Percentiles rank a stretch among this genome's conserved stretches.
These are phyloP conservation scores for Scutellaria galericulata DNA, from an alignment of 257 asterid genomes.

Conservation along the genomic window DNA sequence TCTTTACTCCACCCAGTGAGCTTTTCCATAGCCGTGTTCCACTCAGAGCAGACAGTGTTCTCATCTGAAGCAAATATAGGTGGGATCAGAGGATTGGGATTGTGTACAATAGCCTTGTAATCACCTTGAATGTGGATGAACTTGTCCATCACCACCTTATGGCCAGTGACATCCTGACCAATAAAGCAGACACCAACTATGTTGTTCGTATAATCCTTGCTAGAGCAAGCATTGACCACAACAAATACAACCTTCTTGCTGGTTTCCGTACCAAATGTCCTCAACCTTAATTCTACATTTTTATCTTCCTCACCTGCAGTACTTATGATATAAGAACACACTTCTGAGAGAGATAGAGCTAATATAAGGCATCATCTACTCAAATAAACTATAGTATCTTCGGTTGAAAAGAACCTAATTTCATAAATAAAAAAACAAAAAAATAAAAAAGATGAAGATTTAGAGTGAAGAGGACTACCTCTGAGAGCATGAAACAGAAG, in stretches of 20 bases:
- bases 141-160: slow-evolving; percentile 82
- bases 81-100: slow-evolving; percentile 79
- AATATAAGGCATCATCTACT: slow-evolving; percentile 12
- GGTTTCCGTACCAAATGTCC: slow-evolving; percentile 62
- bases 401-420: slow-evolving; percentile 14
- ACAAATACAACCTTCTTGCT: slow-evolving; percentile 59
- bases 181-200: slow-evolving; percentile 84
- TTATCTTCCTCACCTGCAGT: slow-evolving; percentile 78
- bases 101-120: slow-evolving; percentile 81
- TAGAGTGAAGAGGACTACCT: slow-evolving; percentile 48
- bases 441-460: background rate
- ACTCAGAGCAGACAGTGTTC: slow-evolving; percentile 76
- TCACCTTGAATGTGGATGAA: slow-evolving; percentile 81
- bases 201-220: slow-evolving; percentile 68
- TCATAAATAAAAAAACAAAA: background rate
- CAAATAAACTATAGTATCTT: slow-evolving; percentile 11
- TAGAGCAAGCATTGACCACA: slow-evolving; percentile 91
- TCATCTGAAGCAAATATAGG: slow-evolving; percentile 90
- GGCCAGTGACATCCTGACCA: slow-evolving; percentile 86
- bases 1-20: slow-evolving; percentile 77
- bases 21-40: slow-evolving; percentile 88
- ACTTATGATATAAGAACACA: slow-evolving; percentile 20
- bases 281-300: slow-evolving; percentile 73
- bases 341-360: background rate
- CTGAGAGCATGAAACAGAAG: slow-evolving; percentile 66